Evolutionary conservation across 495 filamentous ascomycete species (phyloP).

Genomic region (Hypomontagnella submonticulosa): DNA sequence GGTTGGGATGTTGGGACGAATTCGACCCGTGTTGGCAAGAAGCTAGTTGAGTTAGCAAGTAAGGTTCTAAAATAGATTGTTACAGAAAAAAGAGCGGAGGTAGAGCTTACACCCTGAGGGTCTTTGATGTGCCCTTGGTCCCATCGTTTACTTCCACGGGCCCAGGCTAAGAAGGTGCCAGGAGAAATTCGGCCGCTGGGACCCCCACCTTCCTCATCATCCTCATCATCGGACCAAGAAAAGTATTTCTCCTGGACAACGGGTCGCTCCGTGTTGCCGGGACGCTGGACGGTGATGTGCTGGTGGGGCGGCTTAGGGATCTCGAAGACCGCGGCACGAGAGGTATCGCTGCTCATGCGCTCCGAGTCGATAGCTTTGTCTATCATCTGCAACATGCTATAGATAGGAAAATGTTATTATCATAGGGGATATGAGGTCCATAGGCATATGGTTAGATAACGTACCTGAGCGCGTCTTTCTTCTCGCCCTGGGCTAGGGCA

Average conservation of each 20-base stretch:
- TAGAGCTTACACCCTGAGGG: slow-evolving; percentile 25
- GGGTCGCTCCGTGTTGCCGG: neutral
- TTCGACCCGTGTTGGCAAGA: slow-evolving; percentile 9
- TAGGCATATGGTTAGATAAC: neutral
- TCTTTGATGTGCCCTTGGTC: slow-evolving; percentile 12
- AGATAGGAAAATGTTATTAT: neutral
- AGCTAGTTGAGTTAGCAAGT: slow-evolving; percentile 13
- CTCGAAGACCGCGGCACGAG: slow-evolving; percentile 32
- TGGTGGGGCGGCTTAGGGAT: slow-evolving; percentile 7
- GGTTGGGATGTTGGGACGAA: slow-evolving; percentile 13
- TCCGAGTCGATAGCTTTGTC: slow-evolving; percentile 28
- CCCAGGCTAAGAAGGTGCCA: slow-evolving; percentile 36
- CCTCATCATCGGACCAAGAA: slow-evolving; percentile 25
- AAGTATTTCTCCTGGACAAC: neutral
- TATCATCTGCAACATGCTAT: slow-evolving; percentile 29
- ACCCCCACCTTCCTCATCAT: slow-evolving; percentile 36
- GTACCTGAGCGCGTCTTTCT: slow-evolving; percentile 28
- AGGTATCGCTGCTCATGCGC: slow-evolving; percentile 24
- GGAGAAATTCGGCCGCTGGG: slow-evolving; percentile 39
- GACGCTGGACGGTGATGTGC: neutral
- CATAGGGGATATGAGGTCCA: too few species aligned
- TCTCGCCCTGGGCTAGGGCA: neutral
- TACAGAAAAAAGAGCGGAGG: neutral
- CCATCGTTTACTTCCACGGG: slow-evolving; percentile 26
- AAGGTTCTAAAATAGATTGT: neutral